Conservation (phyloP, 2,329 filamentous ascomycete species). For the Colletotrichum nymphaeae region DNA sequence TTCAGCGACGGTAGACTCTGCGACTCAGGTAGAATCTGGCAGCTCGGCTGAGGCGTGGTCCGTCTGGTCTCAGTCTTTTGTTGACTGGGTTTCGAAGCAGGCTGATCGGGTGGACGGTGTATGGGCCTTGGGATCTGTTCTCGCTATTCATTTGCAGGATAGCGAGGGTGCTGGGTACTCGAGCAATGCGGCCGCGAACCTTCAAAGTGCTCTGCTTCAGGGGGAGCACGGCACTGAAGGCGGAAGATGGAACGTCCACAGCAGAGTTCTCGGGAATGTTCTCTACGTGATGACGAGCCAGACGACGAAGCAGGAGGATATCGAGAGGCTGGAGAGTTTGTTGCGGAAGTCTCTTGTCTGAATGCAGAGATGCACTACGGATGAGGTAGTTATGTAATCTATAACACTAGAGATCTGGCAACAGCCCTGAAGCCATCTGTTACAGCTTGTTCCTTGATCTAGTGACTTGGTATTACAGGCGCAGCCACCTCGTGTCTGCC, state of each 20-base stretch:
- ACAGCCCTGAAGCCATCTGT: too few relatives aligned
- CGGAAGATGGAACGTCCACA: slow-evolving; percentile 61
- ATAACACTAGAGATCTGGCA: not conserved
- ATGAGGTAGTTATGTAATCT: not conserved
- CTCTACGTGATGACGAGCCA: slow-evolving; percentile 69
- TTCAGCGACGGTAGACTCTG: not conserved
- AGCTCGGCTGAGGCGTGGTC: slow-evolving; percentile 65
- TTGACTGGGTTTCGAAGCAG: slow-evolving; percentile 67
- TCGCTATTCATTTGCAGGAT: slow-evolving; percentile 70
- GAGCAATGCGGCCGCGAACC: slow-evolving; percentile 56
- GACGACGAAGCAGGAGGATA: slow-evolving; percentile 47
- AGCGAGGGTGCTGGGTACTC: slow-evolving; percentile 57
- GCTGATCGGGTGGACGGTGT: slow-evolving; percentile 69
- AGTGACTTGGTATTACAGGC: not conserved
- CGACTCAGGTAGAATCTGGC: not conserved
- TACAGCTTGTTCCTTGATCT: too few relatives aligned
- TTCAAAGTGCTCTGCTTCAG: slow-evolving; percentile 46
- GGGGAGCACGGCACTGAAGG: not conserved
- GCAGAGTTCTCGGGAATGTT: slow-evolving; percentile 67
- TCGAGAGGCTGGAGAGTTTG: slow-evolving; percentile 49
- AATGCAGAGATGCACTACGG: not conserved
- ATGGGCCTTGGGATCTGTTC: slow-evolving; percentile 80
- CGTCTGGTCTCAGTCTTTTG: slow-evolving; percentile 73
- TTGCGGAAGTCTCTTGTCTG: not conserved
- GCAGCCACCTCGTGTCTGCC: not conserved